Evolutionary conservation across 495 filamentous ascomycete genomes (phyloP), one percentile per base, ranked within the genome.

Genomic region (Thermochaetoides thermophila): DNA sequence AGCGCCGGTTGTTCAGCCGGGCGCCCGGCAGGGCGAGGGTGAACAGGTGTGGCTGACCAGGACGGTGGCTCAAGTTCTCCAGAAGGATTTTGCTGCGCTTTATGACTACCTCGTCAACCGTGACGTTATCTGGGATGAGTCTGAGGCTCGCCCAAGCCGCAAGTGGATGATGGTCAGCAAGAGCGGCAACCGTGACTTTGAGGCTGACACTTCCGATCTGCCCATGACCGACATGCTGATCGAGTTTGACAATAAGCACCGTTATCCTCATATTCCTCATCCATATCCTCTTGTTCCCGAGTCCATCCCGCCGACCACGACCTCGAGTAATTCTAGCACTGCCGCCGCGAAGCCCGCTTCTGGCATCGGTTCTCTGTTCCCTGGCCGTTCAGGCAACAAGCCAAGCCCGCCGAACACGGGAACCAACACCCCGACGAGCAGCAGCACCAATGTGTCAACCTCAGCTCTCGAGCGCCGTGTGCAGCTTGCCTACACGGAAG

Each of bases 21-120:
- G 49, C 17, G 40, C 46, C 3, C 44, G 39, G 21, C 58, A 61
- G 9, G 55, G 56, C n/a, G 65, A 64, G 30, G n/a, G n/a, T n/a
- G 64, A 64, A 22, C 56, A 55, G 11, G 63, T 57, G 25, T 79
- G 75, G 69, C 58, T 83, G 19, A 76, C 71, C 9, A 55, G 76
- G 16, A 61, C 59, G 18, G 49, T 78, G 13, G 68, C 68, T 2
- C 56, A 63, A 17, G 51, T 56, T 17, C 52, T 83, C n/a, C 71
- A 76, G 40, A 62, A 60, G 22, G 78, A 83, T 43, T 80, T 81
- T 35, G 66, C 69, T 11, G 65, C 73, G 4, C 59, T 83, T 11
- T 83, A 81, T 37, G 75, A 81, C 47, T 83, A 78, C 41, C 59
- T 83, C 4, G 76, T 83, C 21, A 74, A 81, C 51, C 63, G 74